Base-by-base conservation (phyloP, 352 stramenopile species). In the Albugo candida region DNA sequence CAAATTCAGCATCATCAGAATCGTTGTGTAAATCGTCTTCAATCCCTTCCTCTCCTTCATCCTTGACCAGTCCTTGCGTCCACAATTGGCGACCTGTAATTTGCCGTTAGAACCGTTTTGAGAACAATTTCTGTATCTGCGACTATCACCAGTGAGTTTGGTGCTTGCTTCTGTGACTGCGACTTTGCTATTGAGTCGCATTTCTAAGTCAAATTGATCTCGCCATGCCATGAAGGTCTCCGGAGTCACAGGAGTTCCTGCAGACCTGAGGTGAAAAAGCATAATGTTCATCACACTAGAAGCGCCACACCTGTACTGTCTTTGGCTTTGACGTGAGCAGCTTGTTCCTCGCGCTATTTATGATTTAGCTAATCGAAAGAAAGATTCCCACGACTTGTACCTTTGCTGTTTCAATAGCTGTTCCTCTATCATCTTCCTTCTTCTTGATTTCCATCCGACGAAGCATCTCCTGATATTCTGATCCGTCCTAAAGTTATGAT, bases 391-490 rank as follows among this genome's bases (percentile, higher is more conserved):
- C 24, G 8, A 47, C 3, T 19, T 41, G 43, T 21, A 48, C 20
- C 18, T 41, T 58, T 34, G 51, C 48, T 31, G 61, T 52, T 38
- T 64, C 73, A 14, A 63, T 57, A 0, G 67, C 74, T 24, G 80
- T 71, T 17, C 64, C 70, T 24, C 71, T 64, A 12, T 83, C 66
- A 44, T 92, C 71, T 47, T 81, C 71, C 48, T 84, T 92, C 61
- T 88, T 75, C 50, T 66, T 67, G 45, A 70, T 60, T 59, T 87
- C 71, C 51, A 87, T 67, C 20, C 78, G 78, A 51, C 74, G 75
- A 48, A 92, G 60, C 78, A 92, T 92, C 52, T 92, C 73, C 40
- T 92, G 75, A 54, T 92, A 84, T 56, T 92, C 78, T 19, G 76
- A 89, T 20, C 76, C 78, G 53, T 87, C 78, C 75, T 87, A 43